Base-by-base conservation (phyloP, 176 grass and related monocot species). In the Triticum urartu region DNA sequence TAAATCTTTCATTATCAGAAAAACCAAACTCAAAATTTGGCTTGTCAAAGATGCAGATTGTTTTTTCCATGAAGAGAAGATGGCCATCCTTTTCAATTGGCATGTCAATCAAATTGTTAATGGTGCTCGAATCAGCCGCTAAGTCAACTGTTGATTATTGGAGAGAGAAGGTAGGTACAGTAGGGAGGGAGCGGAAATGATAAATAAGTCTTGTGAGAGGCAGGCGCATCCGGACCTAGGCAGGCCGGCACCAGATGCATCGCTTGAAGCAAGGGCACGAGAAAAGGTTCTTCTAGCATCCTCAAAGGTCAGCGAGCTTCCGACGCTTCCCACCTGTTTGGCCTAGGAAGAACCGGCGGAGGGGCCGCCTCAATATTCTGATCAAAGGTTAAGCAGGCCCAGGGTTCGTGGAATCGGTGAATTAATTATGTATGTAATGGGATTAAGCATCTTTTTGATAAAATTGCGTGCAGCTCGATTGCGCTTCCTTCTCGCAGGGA, bases 161-260 rank as follows among this genome's bases (percentile, higher is more conserved):
- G 30, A 59, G 28, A 58, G 12, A 56, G 8, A 71, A 32, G 39
- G 47, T 56, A 13, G 28, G 43, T 82, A 52, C 20, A 70, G 45
- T 36, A 6, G 28, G 64, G 80, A 69, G 28, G 52, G 22, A 2
- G 15, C 50, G 5, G 28, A 68, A 70, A 26, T 28, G 69, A 36
- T 87, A 87, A 80, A 87, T 47, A 87, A 87, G 15, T 30, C 67
- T 73, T 28, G 56, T 54, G 24, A 54, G 52, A 71, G 60, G 84
- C 47, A 80, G 33, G 32, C 7, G 84, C 84, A 84, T 75, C 76
- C 7, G 60, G 68, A 6, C 22, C 75, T 32, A 61, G 68, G 85
- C 75, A 84, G 17, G 80, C 85, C 81, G 78, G 85, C 85, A 84
- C 85, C 34, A 68, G 75, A 87, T 84, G 81, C n/a, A 7, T 68